Base-by-base conservation (phyloP, 345 rosid genomes). In the Eucalyptus pauciflora region DNA sequence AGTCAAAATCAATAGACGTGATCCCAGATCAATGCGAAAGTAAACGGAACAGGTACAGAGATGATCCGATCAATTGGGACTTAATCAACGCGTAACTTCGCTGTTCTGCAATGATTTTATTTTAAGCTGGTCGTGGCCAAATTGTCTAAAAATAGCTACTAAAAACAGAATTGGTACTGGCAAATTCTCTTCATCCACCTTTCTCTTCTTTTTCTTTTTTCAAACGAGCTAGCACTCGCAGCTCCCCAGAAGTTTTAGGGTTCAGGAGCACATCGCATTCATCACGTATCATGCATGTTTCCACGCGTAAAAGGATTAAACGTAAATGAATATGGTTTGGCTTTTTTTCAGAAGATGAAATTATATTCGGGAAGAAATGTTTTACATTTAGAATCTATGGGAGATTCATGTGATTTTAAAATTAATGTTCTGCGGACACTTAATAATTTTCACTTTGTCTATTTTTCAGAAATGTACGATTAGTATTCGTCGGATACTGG, bases 171-270 rank as follows among this genome's bases (percentile, higher is more conserved):
- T 7, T n/a, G 76, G 76, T 64, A 64, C 10, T 60, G 31, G 31
- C 31, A 56, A 12, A 60, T 60, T 27, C 14, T 27, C 67, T 60
- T 60, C n/a, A 60, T 60, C 67, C 8, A 27, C 67, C 7, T 60
- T 25, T 60, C 4, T 60, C 6, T 0, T 60, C 3, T 5, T 5
- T 2, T 56, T 58, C 37, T 11, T 24, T 58, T 24, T 5, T 0
- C 15, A 27, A 60, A 60, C 31, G 31, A 60, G 31, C 31, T 60
- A 27, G 31, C 16, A 60, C 67, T 60, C 31, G 31, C 67, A 60
- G 67, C 67, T 60, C 67, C 29, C 67, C 31, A 27, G 67, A 60
- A 60, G 31, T 60, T 60, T 60, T 60, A 60, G 67, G 67, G 31
- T 60, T 60, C n/a, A 6, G 15, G 67, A 67, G 43, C 43, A 31